Percentiles rank a stretch among this genome's conserved stretches.
Conservation (phyloP, 176 grass and related monocot genomes). For the Triticum turgidum region DNA sequence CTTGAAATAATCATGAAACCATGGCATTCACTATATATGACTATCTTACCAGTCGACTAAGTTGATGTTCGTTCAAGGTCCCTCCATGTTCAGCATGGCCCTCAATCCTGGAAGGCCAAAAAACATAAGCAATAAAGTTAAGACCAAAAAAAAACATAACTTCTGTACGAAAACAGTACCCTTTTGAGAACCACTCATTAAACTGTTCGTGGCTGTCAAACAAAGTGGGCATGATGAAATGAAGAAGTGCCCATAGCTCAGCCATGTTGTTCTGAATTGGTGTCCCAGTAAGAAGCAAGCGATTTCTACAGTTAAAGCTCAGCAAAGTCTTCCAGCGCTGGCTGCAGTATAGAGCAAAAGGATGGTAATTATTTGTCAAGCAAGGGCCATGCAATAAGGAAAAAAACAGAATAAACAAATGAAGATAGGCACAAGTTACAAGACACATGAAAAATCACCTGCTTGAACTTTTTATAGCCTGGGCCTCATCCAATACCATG, state of each 20-base stretch:
- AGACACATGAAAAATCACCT: conserved; percentile 52
- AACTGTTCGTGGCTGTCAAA: conserved; percentile 99
- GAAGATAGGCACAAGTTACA: background rate
- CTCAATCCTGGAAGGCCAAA: conserved; percentile 64
- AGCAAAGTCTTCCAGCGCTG: conserved; percentile 98
- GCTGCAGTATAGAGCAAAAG: conserved; percentile 51
- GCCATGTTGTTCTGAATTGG: conserved; percentile 99
- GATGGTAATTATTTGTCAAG: conserved; percentile 27
- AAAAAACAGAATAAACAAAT: conserved; percentile 7
- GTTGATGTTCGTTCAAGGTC: conserved; percentile 98
- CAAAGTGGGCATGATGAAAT: conserved; percentile 99
- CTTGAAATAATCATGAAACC: conserved; percentile 11
- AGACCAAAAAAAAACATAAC: conserved; percentile 28
- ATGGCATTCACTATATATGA: conserved; percentile 13
- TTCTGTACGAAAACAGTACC: conserved; percentile 49
- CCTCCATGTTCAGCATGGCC: conserved; percentile 99
- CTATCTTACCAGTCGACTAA: conserved; percentile 87
- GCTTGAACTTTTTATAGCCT: conserved; percentile 99
- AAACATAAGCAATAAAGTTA: conserved; percentile 38
- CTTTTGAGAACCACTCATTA: conserved; percentile 99
- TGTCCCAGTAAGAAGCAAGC: conserved; percentile 96
- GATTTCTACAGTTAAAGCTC: conserved; percentile 98
- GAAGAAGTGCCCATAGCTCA: conserved; percentile 98
- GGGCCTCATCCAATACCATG: conserved; percentile 99
- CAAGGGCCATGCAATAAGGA: conserved; percentile 6